Evolutionary conservation across 768 basidiomycete genomes (phyloP).

Genomic region (Tephrocybe sp.): DNA sequence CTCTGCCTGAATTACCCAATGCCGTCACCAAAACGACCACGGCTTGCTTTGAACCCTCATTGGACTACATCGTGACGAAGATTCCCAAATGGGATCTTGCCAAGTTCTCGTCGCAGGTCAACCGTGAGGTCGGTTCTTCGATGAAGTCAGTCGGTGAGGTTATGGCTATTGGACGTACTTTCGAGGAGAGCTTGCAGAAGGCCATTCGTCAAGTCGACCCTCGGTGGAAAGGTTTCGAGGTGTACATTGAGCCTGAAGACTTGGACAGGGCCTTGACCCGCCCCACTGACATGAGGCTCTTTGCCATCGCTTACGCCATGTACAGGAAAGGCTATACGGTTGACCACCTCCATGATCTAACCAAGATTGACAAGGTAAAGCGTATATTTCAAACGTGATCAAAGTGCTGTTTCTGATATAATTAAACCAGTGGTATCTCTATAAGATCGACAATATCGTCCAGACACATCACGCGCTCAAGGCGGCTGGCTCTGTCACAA

Average conservation of each 20-base stretch:
- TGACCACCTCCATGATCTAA: conserved; percentile 86
- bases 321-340: conserved; percentile 89
- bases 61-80: conserved; percentile 99
- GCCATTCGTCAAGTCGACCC: conserved; percentile 98
- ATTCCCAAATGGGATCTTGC: conserved; percentile 99
- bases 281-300: conserved; percentile 94
- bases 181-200: conserved; percentile 98
- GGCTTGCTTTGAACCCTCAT: conserved; percentile 97
- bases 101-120: conserved; percentile 92
- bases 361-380: conserved; percentile 93
- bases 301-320: conserved; percentile 98
- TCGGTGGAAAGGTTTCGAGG: conserved; percentile 94
- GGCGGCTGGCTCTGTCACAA: conserved; percentile 63
- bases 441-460: conserved; percentile 99
- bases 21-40: conserved; percentile 99
- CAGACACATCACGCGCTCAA: conserved; percentile 77
- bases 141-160: conserved; percentile 99
- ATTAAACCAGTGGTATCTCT: conserved; percentile 81
- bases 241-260: conserved; percentile 85
- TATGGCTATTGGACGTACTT: conserved; percentile 99
- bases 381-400: not conserved
- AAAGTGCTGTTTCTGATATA: not conserved
- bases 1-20: conserved; percentile 95
- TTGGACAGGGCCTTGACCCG: conserved; percentile 73
- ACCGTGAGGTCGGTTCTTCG: conserved; percentile 91